phyloP scores from a whole-genome alignment of 2,329 filamentous ascomycete species.

The Colletotrichum sp. region DNA sequence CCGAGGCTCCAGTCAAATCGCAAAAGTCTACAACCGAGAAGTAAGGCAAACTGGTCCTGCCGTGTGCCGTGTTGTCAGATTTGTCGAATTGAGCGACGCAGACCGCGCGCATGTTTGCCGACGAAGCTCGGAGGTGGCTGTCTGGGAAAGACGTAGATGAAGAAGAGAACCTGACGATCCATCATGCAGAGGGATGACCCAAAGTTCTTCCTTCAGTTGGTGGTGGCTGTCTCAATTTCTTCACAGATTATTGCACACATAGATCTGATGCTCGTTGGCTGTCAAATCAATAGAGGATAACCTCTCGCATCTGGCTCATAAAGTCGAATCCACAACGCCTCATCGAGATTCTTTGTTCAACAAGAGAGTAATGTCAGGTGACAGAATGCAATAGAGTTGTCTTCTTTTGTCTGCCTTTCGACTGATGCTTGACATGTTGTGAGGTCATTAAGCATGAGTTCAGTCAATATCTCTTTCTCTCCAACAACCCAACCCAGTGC shows the following conservation, averaged over 20 bases:
- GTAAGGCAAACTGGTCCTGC: no score
- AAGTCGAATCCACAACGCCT: neutral
- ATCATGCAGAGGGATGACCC: neutral
- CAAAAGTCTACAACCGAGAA: no score
- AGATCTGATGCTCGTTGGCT: neutral
- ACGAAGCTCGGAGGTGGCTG: neutral
- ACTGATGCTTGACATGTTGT: neutral
- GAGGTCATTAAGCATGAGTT: neutral
- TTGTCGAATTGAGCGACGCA: neutral
- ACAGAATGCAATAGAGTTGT: neutral
- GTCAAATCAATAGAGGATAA: neutral
- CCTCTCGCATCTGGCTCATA: no score
- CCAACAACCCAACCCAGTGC: neutral
- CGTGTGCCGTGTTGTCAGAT: neutral
- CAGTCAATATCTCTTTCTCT: neutral
- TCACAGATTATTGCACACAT: neutral
- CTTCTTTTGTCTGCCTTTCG: neutral
- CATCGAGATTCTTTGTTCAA: neutral
- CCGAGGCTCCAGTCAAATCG: neutral
- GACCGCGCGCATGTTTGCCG: neutral
- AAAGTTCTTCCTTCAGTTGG: neutral
- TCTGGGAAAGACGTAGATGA: neutral
- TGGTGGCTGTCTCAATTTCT: neutral
- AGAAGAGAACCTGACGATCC: neutral
- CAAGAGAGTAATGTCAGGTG: neutral